Evolutionary conservation across 345 rosid genomes (phyloP), one percentile per base, ranked within the genome.

Genomic region (Eucalyptus cloeziana): DNA sequence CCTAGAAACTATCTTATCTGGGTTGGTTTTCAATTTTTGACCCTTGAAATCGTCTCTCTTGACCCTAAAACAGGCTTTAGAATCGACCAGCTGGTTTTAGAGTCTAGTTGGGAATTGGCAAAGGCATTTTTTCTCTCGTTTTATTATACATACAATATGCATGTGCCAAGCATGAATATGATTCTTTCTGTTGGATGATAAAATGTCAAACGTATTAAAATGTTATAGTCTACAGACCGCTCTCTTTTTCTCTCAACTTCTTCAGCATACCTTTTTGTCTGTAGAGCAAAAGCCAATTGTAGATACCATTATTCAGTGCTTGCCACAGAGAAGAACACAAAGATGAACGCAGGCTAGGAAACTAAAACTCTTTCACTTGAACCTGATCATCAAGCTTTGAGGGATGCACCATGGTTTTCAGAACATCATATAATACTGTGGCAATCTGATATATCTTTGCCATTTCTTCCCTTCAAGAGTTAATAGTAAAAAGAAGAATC

Each of bases 391-490:
- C 97, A 76, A 97, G 47, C 91, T 93, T 96, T 67, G 47, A 3
- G 54, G 85, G 0, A 89, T 92, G 96, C 56, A 96, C 96, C 83
- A 98, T 97, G 8, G 96, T 91, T 88, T 8, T 93, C 91, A 97
- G 86, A 91, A 94, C 99, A 91, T 97, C 99, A 92, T 94, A 96
- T 89, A 98, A 94, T n/a, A 98, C 99, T 2, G 99, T 64, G 27
- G 99, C 99, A 89, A 93, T 92, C 93, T 96, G 97, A 92, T 94
- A 94, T 86, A 94, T 92, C 93, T 94, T 97, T 62, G 94, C 96
- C 99, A 98, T 96, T 94, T 96, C 99, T 94, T 97, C 99, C 94
- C 99, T 98, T 92, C 91, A 95, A 90, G 80, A 64, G 83, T 69
- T 21, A 83, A 89, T n/a, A 58, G 13, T 60, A 80, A 88, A 64